Conservation (phyloP, 331 rosid genomes). For the Acacia pycnantha region DNA sequence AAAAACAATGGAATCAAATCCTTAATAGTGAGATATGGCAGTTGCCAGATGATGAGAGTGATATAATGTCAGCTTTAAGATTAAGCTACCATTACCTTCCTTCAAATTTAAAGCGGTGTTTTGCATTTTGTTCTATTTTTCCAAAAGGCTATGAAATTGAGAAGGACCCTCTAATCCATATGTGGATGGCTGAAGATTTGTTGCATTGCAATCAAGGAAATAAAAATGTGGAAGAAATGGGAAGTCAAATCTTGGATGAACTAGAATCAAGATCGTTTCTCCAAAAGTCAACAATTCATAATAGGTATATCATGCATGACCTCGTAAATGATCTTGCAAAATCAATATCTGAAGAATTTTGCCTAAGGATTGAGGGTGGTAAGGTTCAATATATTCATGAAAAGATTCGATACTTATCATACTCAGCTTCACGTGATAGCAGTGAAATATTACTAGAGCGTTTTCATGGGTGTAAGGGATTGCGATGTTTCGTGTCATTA, state of each 20-base stretch:
- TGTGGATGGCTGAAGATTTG: not conserved
- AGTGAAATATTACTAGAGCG: not conserved
- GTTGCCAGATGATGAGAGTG: not conserved
- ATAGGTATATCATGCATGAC: constrained; percentile 12
- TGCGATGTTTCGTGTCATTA: not conserved
- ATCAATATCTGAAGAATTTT: constrained; percentile 24
- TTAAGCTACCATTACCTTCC: not conserved
- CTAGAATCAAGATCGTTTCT: not conserved
- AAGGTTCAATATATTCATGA: not conserved
- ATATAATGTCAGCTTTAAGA: not conserved
- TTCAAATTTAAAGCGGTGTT: not conserved
- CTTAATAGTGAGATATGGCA: not conserved
- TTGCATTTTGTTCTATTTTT: not conserved
- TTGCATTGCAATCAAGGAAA: not conserved
- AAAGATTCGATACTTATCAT: constrained; percentile 2
- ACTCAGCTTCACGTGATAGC: fast-evolving
- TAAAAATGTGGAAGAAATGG: not conserved
- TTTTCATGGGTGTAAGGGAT: not conserved
- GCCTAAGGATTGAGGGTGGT: not conserved
- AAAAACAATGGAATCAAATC: not conserved
- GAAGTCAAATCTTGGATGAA: not conserved
- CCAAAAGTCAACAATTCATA: not conserved
- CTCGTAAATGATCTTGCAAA: constrained; percentile 28
- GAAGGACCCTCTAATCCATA: not conserved
- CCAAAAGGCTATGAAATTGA: not conserved